Evolutionary conservation across 192 early-diverging fungal genomes (phyloP).

Genomic region (Backusella westeae): DNA sequence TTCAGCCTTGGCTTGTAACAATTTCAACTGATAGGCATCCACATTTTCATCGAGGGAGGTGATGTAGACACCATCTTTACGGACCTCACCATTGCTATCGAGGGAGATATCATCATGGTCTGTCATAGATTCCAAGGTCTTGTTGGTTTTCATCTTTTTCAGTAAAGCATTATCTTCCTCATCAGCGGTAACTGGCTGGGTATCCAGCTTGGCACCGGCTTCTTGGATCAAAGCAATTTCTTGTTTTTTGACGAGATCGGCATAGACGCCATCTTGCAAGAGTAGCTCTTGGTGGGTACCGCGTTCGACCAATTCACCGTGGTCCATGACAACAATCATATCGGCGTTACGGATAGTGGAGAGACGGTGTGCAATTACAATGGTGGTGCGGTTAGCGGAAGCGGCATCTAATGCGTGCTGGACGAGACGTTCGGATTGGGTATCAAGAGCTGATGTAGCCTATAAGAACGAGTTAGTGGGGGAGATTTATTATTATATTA

Average conservation of each 20-base stretch:
- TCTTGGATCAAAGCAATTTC: background rate
- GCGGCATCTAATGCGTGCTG: slow-evolving; percentile 48
- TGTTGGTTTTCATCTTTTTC: background rate
- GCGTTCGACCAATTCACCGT: slow-evolving; percentile 63
- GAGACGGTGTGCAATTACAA: slow-evolving; percentile 64
- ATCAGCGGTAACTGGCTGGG: background rate
- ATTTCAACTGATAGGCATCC: slow-evolving; percentile 30
- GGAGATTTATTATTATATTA: background rate
- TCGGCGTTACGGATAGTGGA: slow-evolving; percentile 74
- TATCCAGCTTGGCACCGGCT: background rate
- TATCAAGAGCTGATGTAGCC: background rate
- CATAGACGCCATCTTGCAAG: slow-evolving; percentile 55
- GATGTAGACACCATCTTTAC: background rate
- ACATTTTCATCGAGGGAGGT: slow-evolving; percentile 10
- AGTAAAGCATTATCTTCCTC: background rate
- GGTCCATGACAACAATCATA: slow-evolving; percentile 75
- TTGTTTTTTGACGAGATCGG: slow-evolving; percentile 40
- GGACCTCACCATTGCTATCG: background rate
- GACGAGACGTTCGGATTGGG: background rate
- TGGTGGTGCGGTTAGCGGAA: slow-evolving; percentile 48
- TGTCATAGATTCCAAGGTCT: background rate
- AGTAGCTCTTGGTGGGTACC: slow-evolving; percentile 82
- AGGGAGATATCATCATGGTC: slow-evolving; percentile 39
- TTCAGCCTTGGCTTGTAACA: slow-evolving; percentile 30
- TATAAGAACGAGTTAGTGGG: background rate